phyloP scores from a whole-genome alignment of 257 asterid species.

The Solanum bulbocastanum region DNA sequence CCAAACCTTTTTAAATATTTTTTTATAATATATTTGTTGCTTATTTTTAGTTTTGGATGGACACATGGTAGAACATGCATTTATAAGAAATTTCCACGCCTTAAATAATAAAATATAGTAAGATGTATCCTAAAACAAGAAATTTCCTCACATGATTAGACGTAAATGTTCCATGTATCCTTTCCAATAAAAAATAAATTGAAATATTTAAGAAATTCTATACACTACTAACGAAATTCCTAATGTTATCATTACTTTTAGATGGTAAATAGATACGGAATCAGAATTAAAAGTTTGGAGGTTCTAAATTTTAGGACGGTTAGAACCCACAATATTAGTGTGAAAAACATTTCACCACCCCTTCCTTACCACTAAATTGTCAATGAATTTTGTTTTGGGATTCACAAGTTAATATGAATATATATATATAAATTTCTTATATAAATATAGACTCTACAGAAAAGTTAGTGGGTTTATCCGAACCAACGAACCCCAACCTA shows the following conservation, averaged over 20 bases:
- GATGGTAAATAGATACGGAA: neutral
- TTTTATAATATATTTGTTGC: neutral
- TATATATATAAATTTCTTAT: too few relatives aligned
- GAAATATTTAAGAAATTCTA: neutral
- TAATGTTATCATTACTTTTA: too few relatives aligned
- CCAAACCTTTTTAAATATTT: neutral
- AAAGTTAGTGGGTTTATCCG: too few relatives aligned
- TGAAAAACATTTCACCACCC: too few relatives aligned
- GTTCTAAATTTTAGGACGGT: too few relatives aligned
- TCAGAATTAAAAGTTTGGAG: rapidly evolving
- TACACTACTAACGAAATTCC: neutral
- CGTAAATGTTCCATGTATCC: neutral
- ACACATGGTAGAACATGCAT: neutral
- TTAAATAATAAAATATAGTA: neutral
- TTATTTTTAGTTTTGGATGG: neutral
- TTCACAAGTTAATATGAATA: too few relatives aligned
- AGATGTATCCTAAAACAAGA: neutral
- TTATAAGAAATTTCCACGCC: neutral
- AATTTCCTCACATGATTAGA: neutral
- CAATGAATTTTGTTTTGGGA: too few relatives aligned
- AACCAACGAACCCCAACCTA: too few relatives aligned
- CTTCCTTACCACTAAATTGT: too few relatives aligned
- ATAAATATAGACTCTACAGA: rapidly evolving
- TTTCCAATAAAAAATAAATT: neutral
- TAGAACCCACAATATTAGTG: too few relatives aligned